phyloP scores from a whole-genome alignment of 495 filamentous ascomycete species.

The Hamigera avellanea region DNA sequence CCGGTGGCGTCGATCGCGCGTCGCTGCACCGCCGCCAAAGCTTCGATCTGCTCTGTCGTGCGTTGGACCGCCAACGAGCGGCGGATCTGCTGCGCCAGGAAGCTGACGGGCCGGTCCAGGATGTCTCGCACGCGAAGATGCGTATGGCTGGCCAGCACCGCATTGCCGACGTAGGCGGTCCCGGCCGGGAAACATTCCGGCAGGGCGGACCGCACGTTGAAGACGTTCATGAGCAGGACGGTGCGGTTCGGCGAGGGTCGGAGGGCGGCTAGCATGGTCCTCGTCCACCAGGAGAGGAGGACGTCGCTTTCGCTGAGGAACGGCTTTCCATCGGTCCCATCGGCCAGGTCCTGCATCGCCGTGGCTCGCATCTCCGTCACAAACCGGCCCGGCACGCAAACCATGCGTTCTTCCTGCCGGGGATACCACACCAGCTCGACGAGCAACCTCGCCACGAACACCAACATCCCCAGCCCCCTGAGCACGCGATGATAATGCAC shows the following conservation, averaged over 20 bases:
- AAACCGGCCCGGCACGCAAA: slow-evolving; percentile 10
- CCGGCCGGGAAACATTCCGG: too few species aligned
- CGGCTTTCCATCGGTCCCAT: too few species aligned
- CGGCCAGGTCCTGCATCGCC: slow-evolving; percentile 7
- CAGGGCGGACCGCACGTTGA: too few species aligned
- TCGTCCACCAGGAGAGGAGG: slow-evolving; percentile 13
- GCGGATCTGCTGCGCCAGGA: slow-evolving; percentile 18
- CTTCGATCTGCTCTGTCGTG: slow-evolving; percentile 25
- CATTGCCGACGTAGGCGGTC: too few species aligned
- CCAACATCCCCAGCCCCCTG: slow-evolving; percentile 14
- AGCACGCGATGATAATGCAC: slow-evolving; percentile 9
- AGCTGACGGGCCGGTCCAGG: slow-evolving; percentile 16
- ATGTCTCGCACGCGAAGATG: slow-evolving; percentile 15
- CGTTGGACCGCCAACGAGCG: slow-evolving; percentile 22
- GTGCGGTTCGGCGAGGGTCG: slow-evolving; percentile 4
- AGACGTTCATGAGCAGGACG: slow-evolving; percentile 13
- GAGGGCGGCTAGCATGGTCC: slow-evolving; percentile 10
- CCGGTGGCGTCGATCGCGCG: slow-evolving; percentile 6
- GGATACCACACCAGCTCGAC: slow-evolving; percentile 23
- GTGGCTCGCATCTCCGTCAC: slow-evolving; percentile 8
- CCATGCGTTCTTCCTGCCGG: slow-evolving; percentile 12
- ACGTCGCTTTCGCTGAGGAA: slow-evolving; percentile 22
- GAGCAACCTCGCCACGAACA: slow-evolving; percentile 17
- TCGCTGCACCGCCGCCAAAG: slow-evolving; percentile 12
- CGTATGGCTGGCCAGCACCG: too few species aligned